phyloP scores from a whole-genome alignment of 345 rosid species.

The Brassica incana region DNA sequence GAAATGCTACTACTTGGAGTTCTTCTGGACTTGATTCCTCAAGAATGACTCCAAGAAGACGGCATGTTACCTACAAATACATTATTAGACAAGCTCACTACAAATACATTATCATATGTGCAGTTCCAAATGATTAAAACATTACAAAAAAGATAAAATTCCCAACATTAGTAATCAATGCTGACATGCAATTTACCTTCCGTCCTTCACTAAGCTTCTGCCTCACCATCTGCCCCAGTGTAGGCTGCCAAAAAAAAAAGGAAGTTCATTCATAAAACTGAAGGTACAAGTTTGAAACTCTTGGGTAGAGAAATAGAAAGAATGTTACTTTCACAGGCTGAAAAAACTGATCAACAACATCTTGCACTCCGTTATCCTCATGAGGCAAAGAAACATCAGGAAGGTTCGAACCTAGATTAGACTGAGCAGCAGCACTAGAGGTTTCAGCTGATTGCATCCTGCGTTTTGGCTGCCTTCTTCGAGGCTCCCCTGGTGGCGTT shows the following conservation, averaged over 20 bases:
- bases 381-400: conserved; percentile 50
- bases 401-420: conserved; percentile 48
- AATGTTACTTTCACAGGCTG: conserved; percentile 69
- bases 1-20: conserved; percentile 55
- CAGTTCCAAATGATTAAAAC: background rate
- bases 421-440: conserved; percentile 44
- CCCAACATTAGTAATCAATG: background rate
- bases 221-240: conserved; percentile 77
- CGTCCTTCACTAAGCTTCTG: conserved; percentile 91
- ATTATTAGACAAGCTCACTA: background rate
- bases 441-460: conserved; percentile 53
- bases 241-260: conserved; percentile 51
- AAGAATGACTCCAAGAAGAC: conserved; percentile 83
- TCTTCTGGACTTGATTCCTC: conserved; percentile 91
- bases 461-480: conserved; percentile 75
- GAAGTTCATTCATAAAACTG: background rate
- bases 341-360: conserved; percentile 75
- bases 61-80: conserved; percentile 76
- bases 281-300: background rate
- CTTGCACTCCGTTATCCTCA: conserved; percentile 65
- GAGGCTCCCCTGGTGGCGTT: conserved; percentile 54
- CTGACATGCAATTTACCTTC: conserved; percentile 50
- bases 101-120: background rate
- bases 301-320: background rate
- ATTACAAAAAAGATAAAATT: background rate